Percentiles rank a stretch among this genome's conserved stretches.
These are phyloP conservation scores for Sporisorium graminicola DNA, from an alignment of 1,284 basidiomycete species.

Conservation along the genomic window DNA sequence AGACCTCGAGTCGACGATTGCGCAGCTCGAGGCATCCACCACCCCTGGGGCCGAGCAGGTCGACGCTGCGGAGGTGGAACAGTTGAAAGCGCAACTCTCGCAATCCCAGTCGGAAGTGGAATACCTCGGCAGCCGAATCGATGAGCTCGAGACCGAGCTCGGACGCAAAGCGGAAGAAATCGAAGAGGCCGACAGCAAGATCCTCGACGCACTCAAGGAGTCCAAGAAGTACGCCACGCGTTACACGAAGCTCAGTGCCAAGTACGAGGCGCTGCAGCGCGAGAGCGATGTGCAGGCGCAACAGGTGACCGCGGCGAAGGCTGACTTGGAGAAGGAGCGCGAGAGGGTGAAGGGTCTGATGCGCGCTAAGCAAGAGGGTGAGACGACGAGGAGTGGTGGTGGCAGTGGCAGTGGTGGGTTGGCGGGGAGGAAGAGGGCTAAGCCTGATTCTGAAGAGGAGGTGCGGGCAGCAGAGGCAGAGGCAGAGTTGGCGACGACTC, in stretches of 20 bases:
- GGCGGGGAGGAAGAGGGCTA: conserved; percentile 31
- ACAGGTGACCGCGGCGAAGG: background rate
- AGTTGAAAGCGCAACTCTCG: background rate
- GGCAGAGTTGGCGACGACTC: background rate
- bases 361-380: background rate
- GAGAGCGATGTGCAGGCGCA: conserved; percentile 6
- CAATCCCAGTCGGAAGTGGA: conserved; percentile 12
- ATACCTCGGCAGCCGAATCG: conserved; percentile 30
- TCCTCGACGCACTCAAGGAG: conserved; percentile 56
- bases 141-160: conserved; percentile 56
- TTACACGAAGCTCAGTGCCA: conserved; percentile 25
- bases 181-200: conserved; percentile 63
- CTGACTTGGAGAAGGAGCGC: conserved; percentile 2
- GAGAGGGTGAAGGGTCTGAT: background rate
- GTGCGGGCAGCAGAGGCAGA: background rate
- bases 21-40: conserved; percentile 15
- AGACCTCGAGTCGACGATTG: conserved; percentile 24
- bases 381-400: background rate
- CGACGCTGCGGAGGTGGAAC: background rate
- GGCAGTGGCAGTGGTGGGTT: background rate
- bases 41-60: background rate
- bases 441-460: conserved; percentile 16
- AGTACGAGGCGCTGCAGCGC: conserved; percentile 30
- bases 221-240: conserved; percentile 50
- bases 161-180: conserved; percentile 57